Percentiles rank a stretch among this genome's conserved stretches.
phyloP scores from a whole-genome alignment of 2,329 filamentous ascomycete genomes.

The Nemania abortiva region DNA sequence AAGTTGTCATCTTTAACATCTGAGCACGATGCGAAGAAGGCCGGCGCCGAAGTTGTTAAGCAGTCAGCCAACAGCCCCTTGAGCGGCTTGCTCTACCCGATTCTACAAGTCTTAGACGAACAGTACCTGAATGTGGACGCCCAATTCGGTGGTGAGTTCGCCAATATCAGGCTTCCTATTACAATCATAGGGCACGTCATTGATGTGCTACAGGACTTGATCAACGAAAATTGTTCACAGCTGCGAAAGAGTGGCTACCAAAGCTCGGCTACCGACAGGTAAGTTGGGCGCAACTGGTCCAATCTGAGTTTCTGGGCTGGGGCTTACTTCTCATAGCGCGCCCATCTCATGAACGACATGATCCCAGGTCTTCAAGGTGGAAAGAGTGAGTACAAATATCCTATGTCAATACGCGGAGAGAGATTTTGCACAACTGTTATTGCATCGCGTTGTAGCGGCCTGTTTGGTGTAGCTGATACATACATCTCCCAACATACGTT shows the following conservation, averaged over 20 bases:
- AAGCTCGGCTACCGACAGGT: constrained; percentile 81
- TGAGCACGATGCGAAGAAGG: constrained; percentile 76
- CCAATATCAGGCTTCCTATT: not conserved
- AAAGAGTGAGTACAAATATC: constrained; percentile 67
- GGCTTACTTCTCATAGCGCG: constrained; percentile 55
- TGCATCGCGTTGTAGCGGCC: not conserved
- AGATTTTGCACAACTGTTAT: not conserved
- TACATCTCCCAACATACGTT: not conserved
- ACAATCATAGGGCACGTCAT: not conserved
- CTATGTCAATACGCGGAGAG: not conserved
- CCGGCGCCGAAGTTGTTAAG: constrained; percentile 94
- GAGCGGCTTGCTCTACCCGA: constrained; percentile 81
- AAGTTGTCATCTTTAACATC: constrained; percentile 80
- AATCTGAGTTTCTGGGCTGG: not conserved
- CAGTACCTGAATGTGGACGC: constrained; percentile 88
- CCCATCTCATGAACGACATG: constrained; percentile 86
- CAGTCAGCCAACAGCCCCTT: constrained; percentile 83
- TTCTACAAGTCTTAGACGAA: constrained; percentile 93
- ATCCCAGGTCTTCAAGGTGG: constrained; percentile 84
- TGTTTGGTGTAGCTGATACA: not conserved
- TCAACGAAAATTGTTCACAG: constrained; percentile 89
- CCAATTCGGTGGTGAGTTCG: constrained; percentile 77
- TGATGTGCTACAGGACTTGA: constrained; percentile 65
- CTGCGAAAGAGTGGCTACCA: constrained; percentile 86
- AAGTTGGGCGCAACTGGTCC: constrained; percentile 12